Evolutionary conservation across 2,329 filamentous ascomycete species (phyloP), one percentile per base, ranked within the genome.

Genomic region (Cordyceps tenuipes): DNA sequence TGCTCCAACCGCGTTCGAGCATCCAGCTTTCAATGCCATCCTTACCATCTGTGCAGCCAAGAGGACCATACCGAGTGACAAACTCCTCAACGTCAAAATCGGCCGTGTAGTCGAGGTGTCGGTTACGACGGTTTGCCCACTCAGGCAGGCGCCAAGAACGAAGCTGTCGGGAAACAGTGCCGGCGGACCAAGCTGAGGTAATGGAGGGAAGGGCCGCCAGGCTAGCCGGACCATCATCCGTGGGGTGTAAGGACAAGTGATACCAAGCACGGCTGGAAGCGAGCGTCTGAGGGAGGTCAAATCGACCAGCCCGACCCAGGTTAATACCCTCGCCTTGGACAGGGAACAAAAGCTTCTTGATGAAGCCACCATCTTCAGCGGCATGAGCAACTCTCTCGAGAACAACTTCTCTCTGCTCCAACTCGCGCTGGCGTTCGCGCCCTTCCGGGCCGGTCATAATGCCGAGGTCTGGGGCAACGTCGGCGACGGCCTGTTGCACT

Each of bases 41-140:
- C 63, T 85, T 86, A 60, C 94, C 94, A 64, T 96, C 91, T 66
- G 87, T 84, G 72, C 94, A 99, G 15, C 94, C 94, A 0, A 99
- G 81, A 6, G 84, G 79, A 5, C 85, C 79, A 70, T 97, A 99
- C 49, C 94, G 86, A 66, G 87, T 85, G 21, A 86, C 83, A 67
- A 99, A 97, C 71, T 99, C 94, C 17, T 96, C 90, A 5, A 92
- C 78, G 68, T 99, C 94, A 66, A 97, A 99, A 69, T 99, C 94
- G 1, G 92, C 91, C 0, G 94, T 99, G 73, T 96, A 99, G 70
- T 99, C 94, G 2, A 97, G 84, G 67, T 88, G 86, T 71, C 90
- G 91, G 71, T 92, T 95, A 54, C 94, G 85, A 60, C 93, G 86
- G 70, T 97, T 99, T 1, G 92, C 90, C 94, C 94, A 99, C 72